Evolutionary conservation across 768 basidiomycete species (phyloP).

Genomic region (Galerina marginata): DNA sequence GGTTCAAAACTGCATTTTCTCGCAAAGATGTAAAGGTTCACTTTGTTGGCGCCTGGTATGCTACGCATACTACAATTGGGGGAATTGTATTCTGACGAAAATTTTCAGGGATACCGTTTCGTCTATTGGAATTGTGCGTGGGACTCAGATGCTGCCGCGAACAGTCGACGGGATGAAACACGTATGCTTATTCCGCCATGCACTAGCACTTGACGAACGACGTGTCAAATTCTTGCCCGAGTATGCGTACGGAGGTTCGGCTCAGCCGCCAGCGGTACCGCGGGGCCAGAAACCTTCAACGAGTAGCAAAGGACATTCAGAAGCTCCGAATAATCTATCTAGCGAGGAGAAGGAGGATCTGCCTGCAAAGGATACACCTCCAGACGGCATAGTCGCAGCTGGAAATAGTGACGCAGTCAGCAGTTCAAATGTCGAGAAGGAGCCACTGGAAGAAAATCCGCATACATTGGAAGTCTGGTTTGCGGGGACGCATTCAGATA

Average conservation of each 20-base stretch:
- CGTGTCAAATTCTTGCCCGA: conserved; percentile 55
- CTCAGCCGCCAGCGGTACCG: no score
- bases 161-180: conserved; percentile 31
- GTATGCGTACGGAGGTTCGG: conserved; percentile 32
- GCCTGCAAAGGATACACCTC: no score
- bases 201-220: conserved; percentile 51
- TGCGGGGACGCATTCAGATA: conserved; percentile 22
- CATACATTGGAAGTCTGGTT: conserved; percentile 22
- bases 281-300: no score
- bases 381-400: no score
- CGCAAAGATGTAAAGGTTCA: conserved; percentile 36
- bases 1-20: conserved; percentile 26
- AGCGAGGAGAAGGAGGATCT: no score
- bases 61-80: no score
- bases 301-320: no score
- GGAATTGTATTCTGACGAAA: not conserved
- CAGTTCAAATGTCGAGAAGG: no score
- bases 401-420: no score
- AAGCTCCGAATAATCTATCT: no score
- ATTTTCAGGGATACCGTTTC: conserved; percentile 55
- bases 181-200: conserved; percentile 50
- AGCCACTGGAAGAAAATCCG: not conserved
- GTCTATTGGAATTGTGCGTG: conserved; percentile 41
- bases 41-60: conserved; percentile 16
- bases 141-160: conserved; percentile 35